Conservation (phyloP, 345 rosid genomes). For the Citrus inodora region DNA sequence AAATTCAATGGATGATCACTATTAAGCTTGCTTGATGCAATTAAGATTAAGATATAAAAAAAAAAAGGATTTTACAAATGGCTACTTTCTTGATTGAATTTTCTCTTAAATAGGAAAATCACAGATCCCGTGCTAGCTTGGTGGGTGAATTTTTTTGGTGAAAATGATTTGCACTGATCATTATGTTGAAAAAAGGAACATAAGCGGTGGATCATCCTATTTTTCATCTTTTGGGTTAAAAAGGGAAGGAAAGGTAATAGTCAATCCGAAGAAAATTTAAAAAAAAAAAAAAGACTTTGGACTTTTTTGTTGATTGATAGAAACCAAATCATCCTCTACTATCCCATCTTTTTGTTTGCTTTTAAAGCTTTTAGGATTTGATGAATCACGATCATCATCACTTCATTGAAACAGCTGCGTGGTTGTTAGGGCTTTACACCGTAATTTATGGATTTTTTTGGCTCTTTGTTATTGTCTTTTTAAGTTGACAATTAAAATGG, state of each 20-base stretch:
- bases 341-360: conserved; percentile 7
- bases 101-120: neutral
- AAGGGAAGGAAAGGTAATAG: neutral
- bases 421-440: conserved; percentile 8
- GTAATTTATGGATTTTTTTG: neutral
- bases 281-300: neutral
- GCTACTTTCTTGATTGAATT: neutral
- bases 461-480: neutral
- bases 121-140: neutral
- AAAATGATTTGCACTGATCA: neutral
- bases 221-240: neutral
- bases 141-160: neutral
- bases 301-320: conserved; percentile 1
- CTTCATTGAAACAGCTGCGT: conserved; percentile 12
- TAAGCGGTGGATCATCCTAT: neutral
- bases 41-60: neutral
- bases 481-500: neutral
- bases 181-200: neutral
- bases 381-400: conserved; percentile 16
- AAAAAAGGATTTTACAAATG: neutral
- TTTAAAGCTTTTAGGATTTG: conserved; percentile 7
- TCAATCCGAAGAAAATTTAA: neutral
- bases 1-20: neutral
- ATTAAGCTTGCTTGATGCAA: neutral
- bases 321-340: conserved; percentile 21